Evolutionary conservation across 495 filamentous ascomycete species (phyloP), one percentile per base, ranked within the genome.

Genomic region (Lentithecium fluviatile): DNA sequence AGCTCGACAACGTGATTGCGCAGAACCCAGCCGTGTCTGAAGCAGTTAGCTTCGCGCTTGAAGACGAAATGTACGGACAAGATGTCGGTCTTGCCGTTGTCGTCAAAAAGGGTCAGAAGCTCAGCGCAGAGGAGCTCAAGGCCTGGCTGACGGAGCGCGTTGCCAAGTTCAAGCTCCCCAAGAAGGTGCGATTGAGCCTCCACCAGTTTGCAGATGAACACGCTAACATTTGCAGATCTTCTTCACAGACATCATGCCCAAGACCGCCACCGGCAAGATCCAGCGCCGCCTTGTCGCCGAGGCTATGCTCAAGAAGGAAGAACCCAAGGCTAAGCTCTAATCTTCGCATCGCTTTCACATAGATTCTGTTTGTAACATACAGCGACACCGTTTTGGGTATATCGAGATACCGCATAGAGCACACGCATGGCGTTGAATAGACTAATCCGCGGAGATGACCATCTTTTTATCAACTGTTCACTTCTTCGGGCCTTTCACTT

Each of bases 231-330:
- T 34, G 6, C 45, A 88, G 85, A 76, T 92, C 24, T 93, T 85
- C 73, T 89, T 91, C 62, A 89, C 87, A 6, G 78, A 88, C 52
- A 74, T 83, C 56, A 92, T 94, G 83, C 89, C 89, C 36, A 93
- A 93, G 77, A 95, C 90, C 21, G 88, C 89, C n/a, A 95, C 89
- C 7, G 89, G 90, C 25, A 95, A 93, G 77, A 84, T 93, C 52
- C 90, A 93, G 74, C 75, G 89, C 53, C 79, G 88, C 32, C 86
- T 89, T 60, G 88, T 93, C 11, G 89, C 90, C 5, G 86, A 92
- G 73, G 78, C 80, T 13, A 92, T 94, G 87, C 74, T 82, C 69
- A 87, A 84, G 74, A 67, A 73, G 57, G 71, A 74, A 45, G 56
- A 71, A 47, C 71, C 64, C 24, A 68, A 70, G 55, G 56, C 68